Evolutionary conservation across 805 yeast genomes (phyloP), one percentile per base, ranked within the genome.

Genomic region (Yarrowia hollandica): DNA sequence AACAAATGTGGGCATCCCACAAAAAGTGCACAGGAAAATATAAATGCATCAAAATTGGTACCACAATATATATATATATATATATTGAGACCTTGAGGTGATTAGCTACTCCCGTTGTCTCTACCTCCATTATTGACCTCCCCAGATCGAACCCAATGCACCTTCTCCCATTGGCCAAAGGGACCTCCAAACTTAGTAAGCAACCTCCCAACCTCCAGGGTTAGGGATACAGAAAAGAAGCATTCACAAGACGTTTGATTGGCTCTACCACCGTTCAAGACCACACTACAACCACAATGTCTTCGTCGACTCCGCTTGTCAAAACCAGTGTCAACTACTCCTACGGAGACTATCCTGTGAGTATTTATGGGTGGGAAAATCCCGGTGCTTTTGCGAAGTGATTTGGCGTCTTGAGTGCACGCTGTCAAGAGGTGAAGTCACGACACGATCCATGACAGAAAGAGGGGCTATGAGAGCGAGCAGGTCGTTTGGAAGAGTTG

Each of bases 241-340:
- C 38, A 48, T 48, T 48, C 55, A 48, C 39, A 37, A 48, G 55
- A 28, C 34, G 55, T 48, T 31, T 48, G 55, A 48, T 48, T 48
- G 55, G 55, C 55, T 48, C 55, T n/a, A 48, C 21, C 55, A 48
- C 28, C 30, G 39, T 48, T 33, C 55, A 44, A 44, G 52, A 48
- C 55, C 39, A 31, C 38, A 48, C 55, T 31, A 48, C 55, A 30
- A 31, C 39, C 39, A 48, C 39, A 31, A 48, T 48, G 55, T 48
- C 55, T 48, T 48, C 55, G 55, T 31, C 55, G 39, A 48, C 55
- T 48, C 55, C 55, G 55, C 9, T 48, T 48, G 55, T 48, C 55
- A 48, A 48, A 33, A 48, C 55, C 30, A 48, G 55, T 15, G 55
- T 48, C 55, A 48, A 48, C 55, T 22, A 48, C 55, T 48, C 55